These are phyloP conservation scores for Exophiala spinifera DNA, from an alignment of 2,329 filamentous ascomycete genomes.

Conservation along the genomic window DNA sequence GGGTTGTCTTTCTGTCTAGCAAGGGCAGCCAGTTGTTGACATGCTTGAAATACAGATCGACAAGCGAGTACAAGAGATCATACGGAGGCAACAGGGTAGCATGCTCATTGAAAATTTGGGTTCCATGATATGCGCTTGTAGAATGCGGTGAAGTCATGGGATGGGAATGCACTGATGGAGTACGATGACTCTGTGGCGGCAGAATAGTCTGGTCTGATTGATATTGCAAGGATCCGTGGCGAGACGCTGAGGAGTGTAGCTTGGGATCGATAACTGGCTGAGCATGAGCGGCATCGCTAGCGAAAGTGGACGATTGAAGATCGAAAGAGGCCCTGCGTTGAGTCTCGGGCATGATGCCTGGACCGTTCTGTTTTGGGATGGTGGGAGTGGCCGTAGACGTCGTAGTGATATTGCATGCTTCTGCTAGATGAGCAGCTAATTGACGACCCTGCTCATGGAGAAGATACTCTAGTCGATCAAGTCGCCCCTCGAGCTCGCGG, in stretches of 20 bases:
- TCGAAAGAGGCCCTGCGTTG: slow-evolving; percentile 13
- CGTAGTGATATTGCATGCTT: slow-evolving; percentile 18
- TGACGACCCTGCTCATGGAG: slow-evolving; percentile 28
- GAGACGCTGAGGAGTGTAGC: slow-evolving; percentile 15
- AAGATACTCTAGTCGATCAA: slow-evolving; percentile 52
- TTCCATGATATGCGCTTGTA: slow-evolving; percentile 17
- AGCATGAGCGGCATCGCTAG: slow-evolving; percentile 12
- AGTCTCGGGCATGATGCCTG: slow-evolving; percentile 6
- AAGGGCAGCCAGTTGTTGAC: slow-evolving; percentile 86
- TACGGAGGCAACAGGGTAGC: slow-evolving; percentile 60
- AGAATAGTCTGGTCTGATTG: slow-evolving; percentile 13
- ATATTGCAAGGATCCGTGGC: slow-evolving; percentile 25
- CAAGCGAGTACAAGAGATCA: slow-evolving; percentile 68
- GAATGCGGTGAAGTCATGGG: slow-evolving; percentile 28
- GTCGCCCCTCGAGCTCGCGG: slow-evolving; percentile 57
- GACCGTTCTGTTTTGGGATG: slow-evolving; percentile 3
- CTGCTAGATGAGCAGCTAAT: slow-evolving; percentile 26
- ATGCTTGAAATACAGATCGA: slow-evolving; percentile 75
- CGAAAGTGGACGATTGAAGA: slow-evolving; percentile 7
- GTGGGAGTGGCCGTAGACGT: not conserved
- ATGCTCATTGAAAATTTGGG: slow-evolving; percentile 35
- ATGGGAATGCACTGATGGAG: slow-evolving; percentile 25
- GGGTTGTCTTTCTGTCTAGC: slow-evolving; percentile 75
- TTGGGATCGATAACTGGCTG: slow-evolving; percentile 25
- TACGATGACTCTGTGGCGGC: slow-evolving; percentile 22